Percentiles rank a stretch among this genome's conserved stretches.
Evolutionary conservation across 2,329 filamentous ascomycete species (phyloP).

Genomic region (Pseudogymnoascus sp.): DNA sequence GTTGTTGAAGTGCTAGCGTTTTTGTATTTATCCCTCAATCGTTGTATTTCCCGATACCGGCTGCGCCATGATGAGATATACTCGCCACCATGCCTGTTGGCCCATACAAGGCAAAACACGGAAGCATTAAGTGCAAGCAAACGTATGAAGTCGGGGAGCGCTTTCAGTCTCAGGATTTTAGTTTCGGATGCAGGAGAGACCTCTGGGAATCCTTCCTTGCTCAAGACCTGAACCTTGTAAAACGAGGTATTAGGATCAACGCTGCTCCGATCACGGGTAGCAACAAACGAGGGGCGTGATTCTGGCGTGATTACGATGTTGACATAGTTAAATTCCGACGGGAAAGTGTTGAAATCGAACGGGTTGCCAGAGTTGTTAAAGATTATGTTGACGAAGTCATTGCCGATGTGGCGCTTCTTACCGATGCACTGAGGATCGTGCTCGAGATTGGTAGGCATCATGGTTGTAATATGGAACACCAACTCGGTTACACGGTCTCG

Average conservation of each 20-base stretch:
- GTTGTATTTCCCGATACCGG: conserved; percentile 75
- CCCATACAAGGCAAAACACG: conserved; percentile 90
- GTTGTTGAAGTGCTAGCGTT: conserved; percentile 16
- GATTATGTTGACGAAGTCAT: conserved; percentile 96
- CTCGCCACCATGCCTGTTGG: conserved; percentile 65
- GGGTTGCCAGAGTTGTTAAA: conserved; percentile 93
- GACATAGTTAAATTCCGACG: conserved; percentile 92
- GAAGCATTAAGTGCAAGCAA: conserved; percentile 87
- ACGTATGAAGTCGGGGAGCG: conserved; percentile 77
- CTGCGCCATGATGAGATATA: conserved; percentile 85
- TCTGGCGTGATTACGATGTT: conserved; percentile 93
- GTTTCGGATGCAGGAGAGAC: conserved; percentile 83
- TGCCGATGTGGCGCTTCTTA: conserved; percentile 94
- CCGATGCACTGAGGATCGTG: conserved; percentile 66
- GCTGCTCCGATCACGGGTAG: conserved; percentile 43
- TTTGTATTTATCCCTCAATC: conserved; percentile 62
- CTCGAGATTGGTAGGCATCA: conserved; percentile 87
- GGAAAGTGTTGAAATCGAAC: conserved; percentile 86
- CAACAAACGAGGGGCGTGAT: conserved; percentile 67
- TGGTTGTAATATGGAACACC: conserved; percentile 89
- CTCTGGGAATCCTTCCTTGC: conserved; percentile 80
- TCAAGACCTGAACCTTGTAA: conserved; percentile 85
- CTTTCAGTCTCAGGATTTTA: conserved; percentile 78
- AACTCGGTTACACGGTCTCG: conserved; percentile 91
- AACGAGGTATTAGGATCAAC: conserved; percentile 43